Conservation (phyloP, 1,284 basidiomycete species). For the Leccinum huronense region DNA sequence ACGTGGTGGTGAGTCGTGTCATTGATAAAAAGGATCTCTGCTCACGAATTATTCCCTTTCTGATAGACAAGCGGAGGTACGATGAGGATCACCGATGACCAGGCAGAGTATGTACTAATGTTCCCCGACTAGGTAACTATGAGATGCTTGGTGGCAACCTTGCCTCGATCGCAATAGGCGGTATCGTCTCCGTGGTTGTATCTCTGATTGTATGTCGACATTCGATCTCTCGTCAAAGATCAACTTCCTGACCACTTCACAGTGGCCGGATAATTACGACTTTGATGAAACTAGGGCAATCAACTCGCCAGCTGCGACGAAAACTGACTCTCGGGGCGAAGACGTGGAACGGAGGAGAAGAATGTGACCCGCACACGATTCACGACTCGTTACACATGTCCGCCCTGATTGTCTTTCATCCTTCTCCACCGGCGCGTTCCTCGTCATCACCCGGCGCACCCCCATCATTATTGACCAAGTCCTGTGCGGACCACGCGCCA, state of each 20-base stretch:
- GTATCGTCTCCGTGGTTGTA: constrained; percentile 65
- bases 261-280: constrained; percentile 81
- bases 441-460: too few species aligned
- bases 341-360: constrained; percentile 41
- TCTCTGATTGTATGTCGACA: constrained; percentile 44
- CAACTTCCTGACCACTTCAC: constrained; percentile 6
- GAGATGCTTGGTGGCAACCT: constrained; percentile 89
- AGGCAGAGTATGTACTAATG: constrained; percentile 4
- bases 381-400: too few species aligned
- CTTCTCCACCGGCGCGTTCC: too few species aligned
- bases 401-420: too few species aligned
- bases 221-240: background rate
- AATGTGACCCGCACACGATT: constrained; percentile 12
- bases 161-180: constrained; percentile 80
- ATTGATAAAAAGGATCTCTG: background rate
- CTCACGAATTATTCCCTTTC: background rate
- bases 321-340: constrained; percentile 21
- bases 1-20: constrained; percentile 52
- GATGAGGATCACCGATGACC: constrained; percentile 6
- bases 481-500: too few species aligned
- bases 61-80: constrained; percentile 51
- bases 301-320: constrained; percentile 45
- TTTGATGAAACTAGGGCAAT: constrained; percentile 77
- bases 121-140: constrained; percentile 55
- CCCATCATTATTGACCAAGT: too few species aligned